A percentile compares a stretch with the other conserved stretches of the same genome.
Evolutionary conservation across 2,329 filamentous ascomycete genomes (phyloP).

Genomic region (Hirsutella thompsonii): DNA sequence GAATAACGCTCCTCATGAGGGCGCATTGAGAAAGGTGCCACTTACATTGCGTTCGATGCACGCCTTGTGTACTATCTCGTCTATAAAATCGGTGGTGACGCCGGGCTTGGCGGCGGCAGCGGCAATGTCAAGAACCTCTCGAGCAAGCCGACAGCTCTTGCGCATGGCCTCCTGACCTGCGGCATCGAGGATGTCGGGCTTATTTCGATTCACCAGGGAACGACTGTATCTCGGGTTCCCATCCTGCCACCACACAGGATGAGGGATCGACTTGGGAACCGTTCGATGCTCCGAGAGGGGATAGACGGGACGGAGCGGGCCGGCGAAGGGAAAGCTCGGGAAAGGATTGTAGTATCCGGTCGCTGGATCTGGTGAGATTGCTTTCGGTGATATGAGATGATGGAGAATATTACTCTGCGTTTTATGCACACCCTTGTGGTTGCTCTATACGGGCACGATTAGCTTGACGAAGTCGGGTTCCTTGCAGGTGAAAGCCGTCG

Average conservation of each 20-base stretch:
- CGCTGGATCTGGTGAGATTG: conserved; percentile 82
- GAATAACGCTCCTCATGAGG: no score
- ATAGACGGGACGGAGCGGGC: conserved; percentile 73
- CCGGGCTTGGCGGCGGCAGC: conserved; percentile 77
- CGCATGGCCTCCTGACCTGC: conserved; percentile 81
- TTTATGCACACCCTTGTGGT: conserved; percentile 65
- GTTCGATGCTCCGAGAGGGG: conserved; percentile 60
- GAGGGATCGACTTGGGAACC: conserved; percentile 67
- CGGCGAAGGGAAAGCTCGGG: conserved; percentile 74
- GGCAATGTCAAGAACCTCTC: conserved; percentile 88
- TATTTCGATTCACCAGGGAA: conserved; percentile 56
- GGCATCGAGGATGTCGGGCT: conserved; percentile 70
- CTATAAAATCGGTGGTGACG: conserved; percentile 89
- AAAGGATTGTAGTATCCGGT: conserved; percentile 88
- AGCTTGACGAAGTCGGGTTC: conserved; percentile 4
- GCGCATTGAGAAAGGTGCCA: conserved; percentile 1
- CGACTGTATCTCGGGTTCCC: conserved; percentile 57
- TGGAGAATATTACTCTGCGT: conserved; percentile 63
- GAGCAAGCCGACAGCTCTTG: conserved; percentile 73
- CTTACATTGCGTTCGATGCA: conserved; percentile 84
- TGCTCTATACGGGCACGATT: conserved; percentile 36
- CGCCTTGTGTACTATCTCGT: conserved; percentile 89
- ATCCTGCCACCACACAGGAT: conserved; percentile 79
- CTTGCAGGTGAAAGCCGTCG: not conserved
- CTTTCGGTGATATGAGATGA: conserved; percentile 62